Base-by-base conservation (phyloP, 2,329 filamentous ascomycete genomes). In the Pyrenophora tritici-repentis region DNA sequence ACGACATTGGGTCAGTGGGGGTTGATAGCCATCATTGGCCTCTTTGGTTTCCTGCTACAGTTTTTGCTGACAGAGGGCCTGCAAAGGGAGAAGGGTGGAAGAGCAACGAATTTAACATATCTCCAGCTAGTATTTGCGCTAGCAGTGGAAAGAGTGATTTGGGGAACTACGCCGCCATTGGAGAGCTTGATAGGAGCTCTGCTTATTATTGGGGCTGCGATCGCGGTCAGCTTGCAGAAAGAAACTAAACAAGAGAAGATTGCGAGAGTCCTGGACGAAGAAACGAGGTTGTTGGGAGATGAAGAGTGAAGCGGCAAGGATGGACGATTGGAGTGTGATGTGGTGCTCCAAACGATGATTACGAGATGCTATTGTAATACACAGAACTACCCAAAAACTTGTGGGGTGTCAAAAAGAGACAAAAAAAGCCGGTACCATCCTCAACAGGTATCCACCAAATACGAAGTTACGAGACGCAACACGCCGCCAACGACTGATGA, bases 31-130 rank as follows among this genome's bases (percentile, higher is more conserved):
- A 79, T 85, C 18, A 78, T 95, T 10, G 89, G 88, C 0, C 60
- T 84, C 0, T 86, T 86, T 47, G 91, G 91, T 0, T 91, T 95
- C 66, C 68, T 87, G 22, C 86, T 91, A 80, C 91, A 96, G 78
- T 90, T 90, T 61, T 77, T 94, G 16, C 76, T 94, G 12, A 94
- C 91, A 1, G 81, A 84, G 2, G 90, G 89, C 0, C 75, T 96
- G 46, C 79, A 86, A 14, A 83, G 86, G 53, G 88, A 91, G 65
- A 86, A 86, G 57, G 80, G 79, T 2, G 73, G 76, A 1, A 75
- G 81, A 29, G 84, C 83, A 2, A 86, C 83, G 0, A 84, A 83
- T 50, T 83, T 87, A 80, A 76, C 84, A 6, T 88, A 88, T 66
- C 81, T 82, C 38, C 84, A 87, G 67, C 84, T 88, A 78, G 72